Percentiles rank a stretch among this genome's conserved stretches.
phyloP scores from a whole-genome alignment of 306 rosid genomes.

The Acacia melanoxylon region DNA sequence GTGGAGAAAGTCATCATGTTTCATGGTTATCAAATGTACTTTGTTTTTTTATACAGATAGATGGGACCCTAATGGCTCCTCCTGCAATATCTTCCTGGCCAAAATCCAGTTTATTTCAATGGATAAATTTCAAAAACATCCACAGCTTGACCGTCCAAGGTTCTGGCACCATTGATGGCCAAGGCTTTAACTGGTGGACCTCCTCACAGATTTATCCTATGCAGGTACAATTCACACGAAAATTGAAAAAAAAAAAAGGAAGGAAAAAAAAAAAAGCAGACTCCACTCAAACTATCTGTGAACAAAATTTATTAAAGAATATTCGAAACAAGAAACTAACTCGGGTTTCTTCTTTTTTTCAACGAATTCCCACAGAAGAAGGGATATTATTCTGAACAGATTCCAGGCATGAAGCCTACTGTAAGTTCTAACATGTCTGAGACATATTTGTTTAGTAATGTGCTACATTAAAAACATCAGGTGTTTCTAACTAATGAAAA shows the following conservation, averaged over 20 bases:
- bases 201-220: slow-evolving; percentile 30
- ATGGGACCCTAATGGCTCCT: slow-evolving; percentile 83
- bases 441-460: neutral
- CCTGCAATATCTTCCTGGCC: slow-evolving; percentile 72
- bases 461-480: neutral
- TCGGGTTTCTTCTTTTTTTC: neutral
- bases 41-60: slow-evolving; percentile 59
- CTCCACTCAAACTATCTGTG: neutral
- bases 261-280: neutral
- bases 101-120: slow-evolving; percentile 67
- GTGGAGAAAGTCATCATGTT: neutral
- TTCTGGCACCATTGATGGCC: slow-evolving; percentile 80
- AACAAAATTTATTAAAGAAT: slow-evolving; percentile 1
- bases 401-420: slow-evolving; percentile 69
- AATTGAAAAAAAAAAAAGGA: too few relatives aligned
- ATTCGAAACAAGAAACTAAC: slow-evolving; percentile 16
- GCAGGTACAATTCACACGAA: slow-evolving; percentile 37
- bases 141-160: slow-evolving; percentile 82
- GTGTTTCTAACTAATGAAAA: slow-evolving; percentile 1
- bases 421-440: slow-evolving; percentile 36
- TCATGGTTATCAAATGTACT: slow-evolving; percentile 4
- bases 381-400: slow-evolving; percentile 39
- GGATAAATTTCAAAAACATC: slow-evolving; percentile 87
- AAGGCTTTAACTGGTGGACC: slow-evolving; percentile 83
- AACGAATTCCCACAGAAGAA: slow-evolving; percentile 45